A percentile compares a stretch with the other conserved stretches of the same genome.
Conservation (phyloP, 2,329 filamentous ascomycete species). For the Diaporthe caulivora region DNA sequence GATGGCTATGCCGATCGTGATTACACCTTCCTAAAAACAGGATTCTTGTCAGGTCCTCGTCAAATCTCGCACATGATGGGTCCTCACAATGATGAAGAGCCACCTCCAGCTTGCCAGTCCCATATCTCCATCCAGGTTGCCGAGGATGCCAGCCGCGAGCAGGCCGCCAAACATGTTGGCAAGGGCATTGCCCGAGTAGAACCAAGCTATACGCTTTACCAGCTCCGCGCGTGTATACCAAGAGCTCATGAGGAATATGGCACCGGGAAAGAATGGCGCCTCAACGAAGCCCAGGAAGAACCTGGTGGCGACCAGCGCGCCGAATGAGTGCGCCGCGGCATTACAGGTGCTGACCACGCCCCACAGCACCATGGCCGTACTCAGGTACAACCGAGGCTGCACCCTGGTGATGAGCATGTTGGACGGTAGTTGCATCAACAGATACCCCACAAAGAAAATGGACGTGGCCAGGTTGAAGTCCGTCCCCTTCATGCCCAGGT, state of each 20-base stretch:
- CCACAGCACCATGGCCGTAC: constrained; percentile 58
- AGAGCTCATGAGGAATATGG: constrained; percentile 59
- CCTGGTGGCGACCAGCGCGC: constrained; percentile 57
- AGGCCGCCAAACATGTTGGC: constrained; percentile 66
- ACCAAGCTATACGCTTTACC: constrained; percentile 59
- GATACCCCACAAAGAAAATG: constrained; percentile 70
- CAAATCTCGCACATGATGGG: neutral
- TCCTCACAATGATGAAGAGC: constrained; percentile 48
- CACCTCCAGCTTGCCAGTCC: constrained; percentile 50
- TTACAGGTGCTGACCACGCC: constrained; percentile 59
- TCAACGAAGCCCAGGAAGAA: constrained; percentile 61
- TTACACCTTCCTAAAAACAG: constrained; percentile 14
- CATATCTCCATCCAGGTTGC: constrained; percentile 50
- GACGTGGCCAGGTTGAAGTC: constrained; percentile 69
- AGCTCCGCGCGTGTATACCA: constrained; percentile 60
- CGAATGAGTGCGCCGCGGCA: constrained; percentile 57
- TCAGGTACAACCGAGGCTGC: constrained; percentile 66
- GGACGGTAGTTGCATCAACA: constrained; percentile 72
- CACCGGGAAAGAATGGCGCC: constrained; percentile 64
- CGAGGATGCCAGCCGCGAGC: constrained; percentile 62
- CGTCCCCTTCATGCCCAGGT: constrained; percentile 66
- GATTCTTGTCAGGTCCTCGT: neutral
- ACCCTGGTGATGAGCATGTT: constrained; percentile 67
- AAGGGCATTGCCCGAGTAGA: constrained; percentile 60
- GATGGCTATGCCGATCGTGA: constrained; percentile 38